phyloP scores from a whole-genome alignment of 2,329 filamentous ascomycete genomes.

The Cladosporium oxysporum region DNA sequence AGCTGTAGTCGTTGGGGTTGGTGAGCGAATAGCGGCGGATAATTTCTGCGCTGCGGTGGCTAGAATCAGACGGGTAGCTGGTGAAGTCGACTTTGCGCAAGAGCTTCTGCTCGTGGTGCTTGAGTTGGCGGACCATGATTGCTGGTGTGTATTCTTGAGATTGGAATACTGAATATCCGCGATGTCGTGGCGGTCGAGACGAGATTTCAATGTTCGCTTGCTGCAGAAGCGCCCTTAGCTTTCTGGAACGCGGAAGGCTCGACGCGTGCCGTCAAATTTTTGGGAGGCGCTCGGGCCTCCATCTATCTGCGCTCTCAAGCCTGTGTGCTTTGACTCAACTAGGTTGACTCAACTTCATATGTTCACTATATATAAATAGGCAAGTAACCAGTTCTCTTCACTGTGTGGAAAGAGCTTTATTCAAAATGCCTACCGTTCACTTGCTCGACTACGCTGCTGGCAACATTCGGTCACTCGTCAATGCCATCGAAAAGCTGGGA shows the following conservation, averaged over 20 bases:
- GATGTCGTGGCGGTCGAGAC: constrained; percentile 18
- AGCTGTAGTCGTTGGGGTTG: constrained; percentile 79
- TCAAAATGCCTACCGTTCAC: constrained; percentile 71
- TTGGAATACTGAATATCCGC: not conserved
- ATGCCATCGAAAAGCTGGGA: constrained; percentile 94
- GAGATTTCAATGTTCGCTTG: constrained; percentile 19
- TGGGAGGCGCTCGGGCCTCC: constrained; percentile 7
- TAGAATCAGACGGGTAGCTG: constrained; percentile 76
- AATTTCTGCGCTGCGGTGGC: constrained; percentile 79
- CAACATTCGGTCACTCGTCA: constrained; percentile 92
- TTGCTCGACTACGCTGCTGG: constrained; percentile 90
- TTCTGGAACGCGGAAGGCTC: constrained; percentile 6
- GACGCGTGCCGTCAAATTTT: constrained; percentile 14
- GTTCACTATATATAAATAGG: not conserved
- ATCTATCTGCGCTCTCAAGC: not conserved
- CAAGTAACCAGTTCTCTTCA: not conserved
- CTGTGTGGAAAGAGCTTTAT: not conserved
- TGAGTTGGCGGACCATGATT: constrained; percentile 90
- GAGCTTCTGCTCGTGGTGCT: constrained; percentile 95
- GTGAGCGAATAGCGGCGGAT: constrained; percentile 88
- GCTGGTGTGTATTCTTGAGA: not conserved
- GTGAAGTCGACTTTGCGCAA: constrained; percentile 91
- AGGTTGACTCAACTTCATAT: constrained; percentile 1
- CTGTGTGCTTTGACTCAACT: constrained; percentile 17
- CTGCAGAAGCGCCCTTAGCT: constrained; percentile 8